Conservation (phyloP, 129 eudicot species). For the Lactuca sativa region DNA sequence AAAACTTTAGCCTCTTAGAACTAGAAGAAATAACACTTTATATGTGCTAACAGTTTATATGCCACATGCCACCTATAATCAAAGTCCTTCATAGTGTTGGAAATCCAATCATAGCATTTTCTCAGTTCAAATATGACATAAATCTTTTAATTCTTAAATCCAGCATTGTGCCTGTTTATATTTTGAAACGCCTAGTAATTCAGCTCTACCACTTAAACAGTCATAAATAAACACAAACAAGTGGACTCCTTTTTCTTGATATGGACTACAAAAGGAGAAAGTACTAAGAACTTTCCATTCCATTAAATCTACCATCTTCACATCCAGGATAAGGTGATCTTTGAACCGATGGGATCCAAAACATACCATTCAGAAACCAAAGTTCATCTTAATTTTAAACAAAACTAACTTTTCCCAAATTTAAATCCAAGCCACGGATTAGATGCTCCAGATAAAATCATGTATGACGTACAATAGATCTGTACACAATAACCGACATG, state of each 20-base stretch:
- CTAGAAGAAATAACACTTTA: background rate
- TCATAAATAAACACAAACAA: background rate
- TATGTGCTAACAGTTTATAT: no score
- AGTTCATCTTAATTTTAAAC: background rate
- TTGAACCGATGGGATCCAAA: slow-evolving; percentile 15
- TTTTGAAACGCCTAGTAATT: background rate
- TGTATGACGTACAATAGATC: slow-evolving; percentile 13
- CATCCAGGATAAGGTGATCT: slow-evolving; percentile 6
- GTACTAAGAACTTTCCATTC: slow-evolving; percentile 10
- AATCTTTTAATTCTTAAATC: background rate
- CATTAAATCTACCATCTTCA: slow-evolving; percentile 20
- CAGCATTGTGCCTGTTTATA: background rate
- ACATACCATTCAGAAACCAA: background rate
- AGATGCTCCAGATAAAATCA: slow-evolving; percentile 6
- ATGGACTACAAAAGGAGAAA: background rate
- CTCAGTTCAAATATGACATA: background rate
- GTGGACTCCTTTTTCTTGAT: background rate
- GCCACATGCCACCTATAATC: background rate
- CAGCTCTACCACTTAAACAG: slow-evolving; percentile 15
- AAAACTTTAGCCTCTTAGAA: slow-evolving; percentile 9
- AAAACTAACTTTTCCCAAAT: background rate
- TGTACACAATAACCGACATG: background rate
- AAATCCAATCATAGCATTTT: background rate
- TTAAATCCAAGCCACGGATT: slow-evolving; percentile 10
- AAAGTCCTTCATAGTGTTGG: background rate